Base-by-base conservation (phyloP, 2,329 filamentous ascomycete genomes). In the Xylaria sp. region DNA sequence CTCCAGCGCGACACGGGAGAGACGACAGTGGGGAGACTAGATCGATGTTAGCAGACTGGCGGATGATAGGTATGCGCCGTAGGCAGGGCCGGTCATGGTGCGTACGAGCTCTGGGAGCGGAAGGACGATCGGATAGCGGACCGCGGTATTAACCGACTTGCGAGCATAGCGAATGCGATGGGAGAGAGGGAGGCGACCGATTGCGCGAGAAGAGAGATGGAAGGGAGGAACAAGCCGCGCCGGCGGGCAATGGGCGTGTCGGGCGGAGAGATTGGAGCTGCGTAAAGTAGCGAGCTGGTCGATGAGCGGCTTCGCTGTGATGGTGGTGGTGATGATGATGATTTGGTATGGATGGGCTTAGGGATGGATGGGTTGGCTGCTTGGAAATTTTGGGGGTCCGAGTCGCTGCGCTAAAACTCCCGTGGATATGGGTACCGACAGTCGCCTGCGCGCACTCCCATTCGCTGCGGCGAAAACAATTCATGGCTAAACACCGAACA, bases 121-220 rank as follows among this genome's bases (percentile, higher is more conserved):
- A 89, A 86, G 69, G 84, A 85, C 77, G 88, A 87, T 78, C 87
- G 86, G 78, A 83, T 84, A 78, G 84, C 82, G 75, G 84, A 83
- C 80, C 87, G 85, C 74, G 86, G 84, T 85, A 89, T 85, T 85
- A 89, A 84, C 79, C 87, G 86, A 79, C 84, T 86, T 73, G 87
- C 82, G 79, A 90, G 81, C 89, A 91, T 91, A 70, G 76, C 86
- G 80, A 58, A 62, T 56, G 55, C 64, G 65, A 31, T 48, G n/a
- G 7, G 41, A 54, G 3, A 28, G 25, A 46, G 28, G 25, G 15
- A 28, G 43, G 36, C 18, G 31, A 58, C 36, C 41, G 57, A 63
- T 70, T 66, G 69, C 67, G 63, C 69, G 52, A 28, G 51, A 18
- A 51, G 23, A 41, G 2, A 28, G 31, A 55, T 15, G 36, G 28